Evolutionary conservation across 192 early-diverging fungal genomes (phyloP).

Genomic region (Radiomyces spectabilis): DNA sequence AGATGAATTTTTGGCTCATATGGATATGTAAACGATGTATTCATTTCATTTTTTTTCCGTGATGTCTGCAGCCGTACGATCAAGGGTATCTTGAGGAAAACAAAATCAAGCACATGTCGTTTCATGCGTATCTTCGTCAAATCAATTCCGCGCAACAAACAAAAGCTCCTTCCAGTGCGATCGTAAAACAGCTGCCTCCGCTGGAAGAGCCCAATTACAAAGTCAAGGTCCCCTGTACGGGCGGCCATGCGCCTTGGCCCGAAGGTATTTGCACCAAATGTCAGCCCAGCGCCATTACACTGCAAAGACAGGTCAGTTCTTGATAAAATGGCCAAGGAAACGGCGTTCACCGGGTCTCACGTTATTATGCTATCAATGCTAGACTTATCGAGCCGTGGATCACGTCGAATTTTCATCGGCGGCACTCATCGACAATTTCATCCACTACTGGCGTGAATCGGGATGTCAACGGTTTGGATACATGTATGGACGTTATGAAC

Average conservation of each 20-base stretch:
- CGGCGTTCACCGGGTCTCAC: too few relatives aligned
- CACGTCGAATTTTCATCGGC: constrained; percentile 90
- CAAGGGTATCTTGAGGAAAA: constrained; percentile 77
- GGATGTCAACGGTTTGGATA: constrained; percentile 92
- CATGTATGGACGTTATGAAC: constrained; percentile 87
- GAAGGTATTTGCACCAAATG: constrained; percentile 96
- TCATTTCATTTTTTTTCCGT: not conserved
- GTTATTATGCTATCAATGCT: constrained; percentile 16
- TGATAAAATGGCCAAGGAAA: too few relatives aligned
- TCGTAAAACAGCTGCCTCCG: constrained; percentile 63
- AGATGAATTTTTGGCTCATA: constrained; percentile 2
- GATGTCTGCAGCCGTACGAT: constrained; percentile 93
- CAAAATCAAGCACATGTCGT: constrained; percentile 97
- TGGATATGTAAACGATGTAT: not conserved
- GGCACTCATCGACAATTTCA: constrained; percentile 73
- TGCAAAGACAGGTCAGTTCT: constrained; percentile 62
- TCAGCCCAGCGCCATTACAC: constrained; percentile 87
- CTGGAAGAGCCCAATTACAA: constrained; percentile 77
- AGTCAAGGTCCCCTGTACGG: constrained; percentile 75
- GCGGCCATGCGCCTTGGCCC: constrained; percentile 85
- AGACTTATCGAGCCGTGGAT: constrained; percentile 92
- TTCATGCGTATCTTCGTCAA: constrained; percentile 84
- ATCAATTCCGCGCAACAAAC: constrained; percentile 62
- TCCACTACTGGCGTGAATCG: constrained; percentile 80
- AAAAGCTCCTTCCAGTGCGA: constrained; percentile 31